Evolutionary conservation across 106 monocot genomes (phyloP).

Genomic region (Phalaenopsis aphrodite): DNA sequence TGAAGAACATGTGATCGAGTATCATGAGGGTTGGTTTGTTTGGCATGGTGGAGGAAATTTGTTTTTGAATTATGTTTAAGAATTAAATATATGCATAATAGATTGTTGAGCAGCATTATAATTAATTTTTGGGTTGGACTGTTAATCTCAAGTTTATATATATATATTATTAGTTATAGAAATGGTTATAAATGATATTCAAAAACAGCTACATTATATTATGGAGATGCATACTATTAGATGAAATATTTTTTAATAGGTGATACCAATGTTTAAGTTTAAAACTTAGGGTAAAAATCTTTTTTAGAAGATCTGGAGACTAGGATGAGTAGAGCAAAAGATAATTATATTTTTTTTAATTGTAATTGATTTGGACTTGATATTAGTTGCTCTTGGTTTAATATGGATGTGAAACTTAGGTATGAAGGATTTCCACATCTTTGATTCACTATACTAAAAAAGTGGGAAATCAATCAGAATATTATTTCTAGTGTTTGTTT

Average conservation of each 20-base stretch:
- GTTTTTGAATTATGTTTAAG: background rate
- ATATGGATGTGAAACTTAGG: background rate
- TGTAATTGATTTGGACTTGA: background rate
- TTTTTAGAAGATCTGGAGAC: background rate
- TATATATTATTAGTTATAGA: background rate
- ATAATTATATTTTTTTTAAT: background rate
- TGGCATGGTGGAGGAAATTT: background rate
- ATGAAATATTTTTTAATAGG: background rate
- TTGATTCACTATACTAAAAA: background rate
- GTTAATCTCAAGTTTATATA: background rate
- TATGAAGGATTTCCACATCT: background rate
- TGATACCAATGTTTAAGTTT: background rate
- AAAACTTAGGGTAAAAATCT: background rate
- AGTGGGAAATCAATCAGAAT: background rate
- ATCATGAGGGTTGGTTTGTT: background rate
- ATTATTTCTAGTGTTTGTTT: background rate
- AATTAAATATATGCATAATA: background rate
- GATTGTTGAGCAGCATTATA: background rate
- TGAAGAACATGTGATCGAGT: background rate
- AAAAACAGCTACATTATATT: background rate
- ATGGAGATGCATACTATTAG: background rate
- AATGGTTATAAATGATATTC: background rate
- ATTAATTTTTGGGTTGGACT: background rate
- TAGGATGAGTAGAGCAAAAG: background rate
- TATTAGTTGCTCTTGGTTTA: background rate